Evolutionary conservation across 805 yeast genomes (phyloP).

Genomic region (Dipodascus geniculatus): DNA sequence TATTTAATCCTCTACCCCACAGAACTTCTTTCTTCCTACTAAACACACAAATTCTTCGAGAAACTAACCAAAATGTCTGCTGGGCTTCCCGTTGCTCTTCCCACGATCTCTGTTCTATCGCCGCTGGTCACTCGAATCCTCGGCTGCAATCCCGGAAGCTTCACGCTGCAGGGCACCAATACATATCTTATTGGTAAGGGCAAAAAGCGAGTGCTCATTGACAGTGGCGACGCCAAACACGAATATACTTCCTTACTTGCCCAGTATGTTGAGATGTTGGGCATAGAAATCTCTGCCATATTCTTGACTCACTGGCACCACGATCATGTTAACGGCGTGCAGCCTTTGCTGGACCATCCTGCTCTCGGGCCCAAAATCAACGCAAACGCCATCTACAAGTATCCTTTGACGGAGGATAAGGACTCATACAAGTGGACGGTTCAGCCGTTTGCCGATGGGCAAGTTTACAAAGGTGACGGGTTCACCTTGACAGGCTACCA

Average conservation of each 20-base stretch:
- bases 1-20: neutral
- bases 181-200: conserved; percentile 29
- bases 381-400: conserved; percentile 2
- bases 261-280: conserved; percentile 15
- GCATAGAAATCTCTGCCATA: conserved; percentile 19
- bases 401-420: conserved; percentile 7
- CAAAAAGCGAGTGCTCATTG: conserved; percentile 22
- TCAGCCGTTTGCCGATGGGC: conserved; percentile 17
- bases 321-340: conserved; percentile 26
- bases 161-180: conserved; percentile 30
- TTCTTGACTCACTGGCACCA: conserved; percentile 28
- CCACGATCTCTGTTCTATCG: conserved; percentile 18
- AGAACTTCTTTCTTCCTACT: no score
- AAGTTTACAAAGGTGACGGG: conserved; percentile 19
- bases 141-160: conserved; percentile 28
- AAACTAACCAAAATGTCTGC: neutral
- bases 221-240: conserved; percentile 26
- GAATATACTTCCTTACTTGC: conserved; percentile 19
- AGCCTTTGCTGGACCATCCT: conserved; percentile 8
- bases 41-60: neutral
- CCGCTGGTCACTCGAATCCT: conserved; percentile 25
- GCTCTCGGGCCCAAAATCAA: neutral
- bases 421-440: conserved; percentile 4
- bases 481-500: conserved; percentile 19
- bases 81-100: conserved; percentile 6